phyloP scores from a whole-genome alignment of 495 filamentous ascomycete genomes.

The Aspergillus leporis region DNA sequence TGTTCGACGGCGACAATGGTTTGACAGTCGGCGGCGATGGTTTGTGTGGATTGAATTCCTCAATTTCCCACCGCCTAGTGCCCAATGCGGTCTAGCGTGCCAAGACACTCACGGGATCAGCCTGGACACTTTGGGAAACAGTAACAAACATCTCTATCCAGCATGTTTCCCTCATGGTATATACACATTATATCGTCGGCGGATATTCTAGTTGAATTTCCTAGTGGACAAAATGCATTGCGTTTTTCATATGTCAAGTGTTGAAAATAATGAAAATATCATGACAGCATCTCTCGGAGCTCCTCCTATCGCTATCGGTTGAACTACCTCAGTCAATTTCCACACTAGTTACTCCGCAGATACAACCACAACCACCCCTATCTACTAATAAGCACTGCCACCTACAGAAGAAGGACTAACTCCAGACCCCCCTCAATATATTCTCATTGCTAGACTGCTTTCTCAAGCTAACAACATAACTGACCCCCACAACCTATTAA shows the following conservation, averaged over 20 bases:
- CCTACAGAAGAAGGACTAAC: neutral
- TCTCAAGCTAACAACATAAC: neutral
- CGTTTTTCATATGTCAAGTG: too few species aligned
- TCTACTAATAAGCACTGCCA: neutral
- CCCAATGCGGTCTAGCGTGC: conserved; percentile 27
- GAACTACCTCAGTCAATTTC: too few species aligned
- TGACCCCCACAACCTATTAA: neutral
- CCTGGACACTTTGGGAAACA: neutral
- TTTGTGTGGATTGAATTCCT: conserved; percentile 48
- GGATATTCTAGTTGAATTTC: too few species aligned
- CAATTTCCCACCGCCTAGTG: conserved; percentile 33
- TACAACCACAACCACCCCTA: conserved; percentile 1
- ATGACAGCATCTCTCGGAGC: too few species aligned
- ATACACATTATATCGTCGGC: too few species aligned
- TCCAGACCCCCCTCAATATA: neutral
- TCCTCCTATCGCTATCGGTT: too few species aligned
- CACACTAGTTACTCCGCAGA: neutral
- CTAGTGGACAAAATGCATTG: too few species aligned
- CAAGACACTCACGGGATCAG: conserved; percentile 20
- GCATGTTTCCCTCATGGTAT: too few species aligned
- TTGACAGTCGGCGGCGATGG: conserved; percentile 32
- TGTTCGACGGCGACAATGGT: conserved; percentile 28
- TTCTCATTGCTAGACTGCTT: neutral
- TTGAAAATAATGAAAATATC: too few species aligned
- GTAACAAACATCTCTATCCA: too few species aligned